phyloP scores from a whole-genome alignment of 768 basidiomycete species.

The Naganishia randhawae region DNA sequence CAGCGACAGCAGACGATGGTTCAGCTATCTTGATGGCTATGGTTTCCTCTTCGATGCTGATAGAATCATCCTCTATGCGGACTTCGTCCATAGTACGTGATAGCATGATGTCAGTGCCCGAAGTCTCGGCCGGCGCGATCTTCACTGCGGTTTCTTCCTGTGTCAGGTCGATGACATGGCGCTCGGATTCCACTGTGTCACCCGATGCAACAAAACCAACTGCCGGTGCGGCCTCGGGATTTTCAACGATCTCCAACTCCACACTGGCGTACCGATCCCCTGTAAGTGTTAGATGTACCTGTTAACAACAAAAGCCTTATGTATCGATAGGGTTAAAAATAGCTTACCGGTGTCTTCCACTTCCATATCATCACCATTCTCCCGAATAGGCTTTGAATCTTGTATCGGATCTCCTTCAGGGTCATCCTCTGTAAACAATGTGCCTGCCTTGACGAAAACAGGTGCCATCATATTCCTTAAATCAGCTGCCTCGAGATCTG shows the following conservation, averaged over 20 bases:
- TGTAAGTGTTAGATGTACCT: not conserved
- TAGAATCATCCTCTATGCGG: not conserved
- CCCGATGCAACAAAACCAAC: too few species aligned
- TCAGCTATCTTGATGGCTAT: not conserved
- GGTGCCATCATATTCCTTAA: constrained; percentile 31
- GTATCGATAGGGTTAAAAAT: not conserved
- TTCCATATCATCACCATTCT: not conserved
- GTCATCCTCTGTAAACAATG: constrained; percentile 46
- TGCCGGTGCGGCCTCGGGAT: too few species aligned
- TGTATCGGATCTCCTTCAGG: constrained; percentile 17
- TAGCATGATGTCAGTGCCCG: constrained; percentile 12
- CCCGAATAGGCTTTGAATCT: constrained; percentile 11
- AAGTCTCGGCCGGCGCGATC: not conserved
- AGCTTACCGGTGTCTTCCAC: not conserved
- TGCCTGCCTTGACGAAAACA: constrained; percentile 48
- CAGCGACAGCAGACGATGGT: not conserved
- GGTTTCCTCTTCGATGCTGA: constrained; percentile 11
- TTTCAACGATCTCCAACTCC: not conserved
- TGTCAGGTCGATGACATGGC: not conserved
- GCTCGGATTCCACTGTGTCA: not conserved
- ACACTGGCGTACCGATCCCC: not conserved
- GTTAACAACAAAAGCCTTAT: not conserved
- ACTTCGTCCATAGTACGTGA: constrained; percentile 17
- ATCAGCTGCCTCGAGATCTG: constrained; percentile 20
- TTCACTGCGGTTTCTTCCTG: constrained; percentile 1